A percentile compares a stretch with the other conserved stretches of the same genome.
Evolutionary conservation across 257 asterid species (phyloP).

Genomic region (Schizonepeta tenuifolia): DNA sequence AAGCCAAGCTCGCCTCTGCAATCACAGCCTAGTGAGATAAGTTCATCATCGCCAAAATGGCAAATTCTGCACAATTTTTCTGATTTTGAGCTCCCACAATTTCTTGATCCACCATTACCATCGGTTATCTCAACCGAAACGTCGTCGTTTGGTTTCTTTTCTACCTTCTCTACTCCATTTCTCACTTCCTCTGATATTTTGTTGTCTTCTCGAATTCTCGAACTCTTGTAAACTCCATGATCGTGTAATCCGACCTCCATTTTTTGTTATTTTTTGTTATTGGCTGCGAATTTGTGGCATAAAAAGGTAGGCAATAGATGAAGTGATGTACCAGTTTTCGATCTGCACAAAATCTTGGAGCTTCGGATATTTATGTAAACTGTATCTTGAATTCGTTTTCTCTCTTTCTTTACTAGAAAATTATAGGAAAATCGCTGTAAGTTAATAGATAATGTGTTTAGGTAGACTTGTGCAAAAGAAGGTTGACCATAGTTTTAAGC

Average conservation of each 20-base stretch:
- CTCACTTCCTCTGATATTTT: not conserved
- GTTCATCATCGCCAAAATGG: constrained; percentile 49
- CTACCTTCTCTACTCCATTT: not conserved
- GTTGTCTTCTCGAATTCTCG: constrained; percentile 14
- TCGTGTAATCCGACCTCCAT: constrained; percentile 33
- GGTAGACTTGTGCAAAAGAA: not conserved
- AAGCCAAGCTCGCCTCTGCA: constrained; percentile 55
- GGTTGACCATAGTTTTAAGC: constrained; percentile 18
- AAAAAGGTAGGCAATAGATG: not conserved
- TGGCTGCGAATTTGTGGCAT: too few relatives aligned
- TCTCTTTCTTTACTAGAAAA: not conserved
- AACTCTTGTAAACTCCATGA: not conserved
- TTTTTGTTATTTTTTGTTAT: too few relatives aligned
- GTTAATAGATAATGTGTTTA: not conserved
- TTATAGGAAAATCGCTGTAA: not conserved
- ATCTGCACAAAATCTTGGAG: not conserved
- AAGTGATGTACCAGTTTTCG: not conserved
- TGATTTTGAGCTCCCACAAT: constrained; percentile 2
- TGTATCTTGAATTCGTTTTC: not conserved
- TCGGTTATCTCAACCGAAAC: constrained; percentile 26
- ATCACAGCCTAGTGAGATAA: constrained; percentile 53
- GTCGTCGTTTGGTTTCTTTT: not conserved
- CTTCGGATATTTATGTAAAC: not conserved
- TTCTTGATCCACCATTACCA: not conserved
- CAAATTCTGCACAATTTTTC: constrained; percentile 57